These are phyloP conservation scores for Phytophthora litchii DNA, from an alignment of 352 stramenopile species.

Conservation along the genomic window DNA sequence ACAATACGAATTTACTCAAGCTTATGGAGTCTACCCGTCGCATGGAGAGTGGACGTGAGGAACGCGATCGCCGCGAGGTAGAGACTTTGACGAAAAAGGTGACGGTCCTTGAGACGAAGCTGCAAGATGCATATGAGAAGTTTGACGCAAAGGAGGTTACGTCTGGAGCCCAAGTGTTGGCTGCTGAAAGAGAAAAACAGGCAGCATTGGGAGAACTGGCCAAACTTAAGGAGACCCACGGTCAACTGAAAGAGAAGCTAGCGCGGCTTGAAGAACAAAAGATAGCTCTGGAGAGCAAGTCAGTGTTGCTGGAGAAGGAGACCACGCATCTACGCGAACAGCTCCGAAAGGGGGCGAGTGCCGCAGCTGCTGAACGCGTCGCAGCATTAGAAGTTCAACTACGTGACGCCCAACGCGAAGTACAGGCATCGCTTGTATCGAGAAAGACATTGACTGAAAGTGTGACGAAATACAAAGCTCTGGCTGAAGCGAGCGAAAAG, in stretches of 20 bases:
- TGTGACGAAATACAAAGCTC: conserved; percentile 73
- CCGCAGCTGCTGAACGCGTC: conserved; percentile 63
- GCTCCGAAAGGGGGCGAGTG: conserved; percentile 67
- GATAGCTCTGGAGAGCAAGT: conserved; percentile 45
- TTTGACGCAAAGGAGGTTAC: conserved; percentile 62
- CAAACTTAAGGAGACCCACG: conserved; percentile 44
- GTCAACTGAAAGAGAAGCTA: conserved; percentile 47
- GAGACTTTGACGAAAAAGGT: conserved; percentile 58
- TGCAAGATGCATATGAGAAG: conserved; percentile 71
- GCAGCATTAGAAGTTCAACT: conserved; percentile 66
- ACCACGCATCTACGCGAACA: conserved; percentile 56
- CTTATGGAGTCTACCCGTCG: conserved; percentile 78
- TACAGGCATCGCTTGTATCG: conserved; percentile 57
- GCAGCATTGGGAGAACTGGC: conserved; percentile 43
- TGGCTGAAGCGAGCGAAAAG: conserved; percentile 81
- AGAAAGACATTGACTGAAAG: conserved; percentile 70
- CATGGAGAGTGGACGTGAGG: conserved; percentile 67
- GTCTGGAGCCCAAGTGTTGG: conserved; percentile 46
- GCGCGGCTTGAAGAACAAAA: conserved; percentile 65
- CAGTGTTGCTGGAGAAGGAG: conserved; percentile 62
- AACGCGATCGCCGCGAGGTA: conserved; percentile 57
- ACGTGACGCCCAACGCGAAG: conserved; percentile 60
- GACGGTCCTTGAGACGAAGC: conserved; percentile 48
- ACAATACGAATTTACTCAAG: conserved; percentile 84
- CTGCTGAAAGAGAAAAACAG: conserved; percentile 68